Conservation (phyloP, 2,329 filamentous ascomycete genomes). For the Aspergillus pseudoterreus region DNA sequence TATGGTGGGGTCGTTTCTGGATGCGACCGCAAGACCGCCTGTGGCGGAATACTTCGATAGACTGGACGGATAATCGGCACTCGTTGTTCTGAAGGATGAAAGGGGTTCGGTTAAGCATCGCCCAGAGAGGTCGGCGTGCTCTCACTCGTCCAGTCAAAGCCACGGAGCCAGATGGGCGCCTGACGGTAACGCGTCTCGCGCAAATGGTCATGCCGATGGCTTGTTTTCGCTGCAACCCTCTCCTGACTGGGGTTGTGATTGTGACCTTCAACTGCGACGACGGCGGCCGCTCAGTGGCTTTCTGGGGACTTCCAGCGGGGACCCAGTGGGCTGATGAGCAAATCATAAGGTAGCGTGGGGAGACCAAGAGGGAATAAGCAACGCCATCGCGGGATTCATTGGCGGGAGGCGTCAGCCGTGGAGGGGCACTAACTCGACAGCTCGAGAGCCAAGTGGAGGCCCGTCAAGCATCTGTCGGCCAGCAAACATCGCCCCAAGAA, state of each 20-base stretch:
- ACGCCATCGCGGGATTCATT: not conserved
- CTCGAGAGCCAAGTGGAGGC: too few relatives aligned
- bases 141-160: too few relatives aligned
- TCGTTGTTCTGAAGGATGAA: not conserved
- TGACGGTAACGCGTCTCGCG: too few relatives aligned
- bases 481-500: not conserved
- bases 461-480: not conserved
- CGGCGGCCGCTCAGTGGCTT: too few relatives aligned
- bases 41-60: not conserved
- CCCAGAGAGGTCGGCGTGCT: too few relatives aligned
- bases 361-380: not conserved
- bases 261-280: not conserved
- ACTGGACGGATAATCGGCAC: not conserved
- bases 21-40: too few relatives aligned
- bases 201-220: too few relatives aligned
- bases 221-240: too few relatives aligned
- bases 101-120: too few relatives aligned
- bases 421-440: not conserved
- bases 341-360: not conserved
- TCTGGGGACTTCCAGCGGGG: not conserved
- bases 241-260: not conserved
- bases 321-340: not conserved
- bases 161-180: too few relatives aligned
- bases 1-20: too few relatives aligned
- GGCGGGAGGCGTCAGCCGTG: not conserved